A percentile compares a stretch with the other conserved stretches of the same genome.
Evolutionary conservation across 192 early-diverging fungal species (phyloP).

Genomic region (Pilaira anomala): DNA sequence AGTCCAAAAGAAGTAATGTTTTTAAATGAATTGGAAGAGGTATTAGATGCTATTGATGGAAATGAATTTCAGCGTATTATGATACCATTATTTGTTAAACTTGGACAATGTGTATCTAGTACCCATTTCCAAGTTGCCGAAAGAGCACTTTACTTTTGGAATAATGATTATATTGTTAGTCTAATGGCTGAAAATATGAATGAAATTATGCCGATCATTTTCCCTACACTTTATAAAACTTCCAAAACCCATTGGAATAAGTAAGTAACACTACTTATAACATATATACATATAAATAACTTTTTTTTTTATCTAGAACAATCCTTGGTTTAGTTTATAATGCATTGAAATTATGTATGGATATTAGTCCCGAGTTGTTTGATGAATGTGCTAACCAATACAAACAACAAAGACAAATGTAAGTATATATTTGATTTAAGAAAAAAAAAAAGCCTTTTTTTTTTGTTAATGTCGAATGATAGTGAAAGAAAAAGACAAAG

Average conservation of each 20-base stretch:
- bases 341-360: constrained; percentile 96
- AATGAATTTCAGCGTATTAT: constrained; percentile 87
- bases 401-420: constrained; percentile 88
- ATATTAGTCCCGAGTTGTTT: constrained; percentile 92
- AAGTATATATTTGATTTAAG: constrained; percentile 32
- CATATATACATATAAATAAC: not conserved
- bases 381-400: constrained; percentile 94
- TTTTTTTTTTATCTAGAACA: constrained; percentile 50
- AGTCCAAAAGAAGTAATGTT: constrained; percentile 99
- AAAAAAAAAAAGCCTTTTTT: no score
- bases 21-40: constrained; percentile 96
- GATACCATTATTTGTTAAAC: constrained; percentile 87
- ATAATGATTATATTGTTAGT: constrained; percentile 96
- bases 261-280: constrained; percentile 40
- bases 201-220: constrained; percentile 92
- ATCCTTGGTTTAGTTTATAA: constrained; percentile 98
- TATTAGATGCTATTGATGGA: constrained; percentile 92
- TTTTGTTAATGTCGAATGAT: not conserved
- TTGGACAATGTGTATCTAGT: constrained; percentile 89
- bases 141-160: constrained; percentile 96
- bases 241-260: constrained; percentile 97
- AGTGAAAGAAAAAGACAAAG: constrained; percentile 83
- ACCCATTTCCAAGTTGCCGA: constrained; percentile 99
- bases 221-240: constrained; percentile 89
- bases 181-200: constrained; percentile 91